These are phyloP conservation scores for Phoma sp. DNA, from an alignment of 2,329 filamentous ascomycete species.

Conservation along the genomic window DNA sequence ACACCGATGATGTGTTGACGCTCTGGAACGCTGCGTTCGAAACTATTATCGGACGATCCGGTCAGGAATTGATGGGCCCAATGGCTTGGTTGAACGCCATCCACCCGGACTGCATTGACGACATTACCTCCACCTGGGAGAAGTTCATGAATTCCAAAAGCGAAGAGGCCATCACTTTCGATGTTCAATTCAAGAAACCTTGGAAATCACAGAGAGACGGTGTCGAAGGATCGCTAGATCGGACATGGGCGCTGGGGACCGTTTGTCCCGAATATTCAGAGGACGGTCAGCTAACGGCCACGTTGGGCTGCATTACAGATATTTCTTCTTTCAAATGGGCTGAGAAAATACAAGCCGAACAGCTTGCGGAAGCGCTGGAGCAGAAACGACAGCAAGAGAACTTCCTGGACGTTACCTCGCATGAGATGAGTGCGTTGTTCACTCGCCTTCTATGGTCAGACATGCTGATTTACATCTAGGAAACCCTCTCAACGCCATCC, in stretches of 20 bases:
- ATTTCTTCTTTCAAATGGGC: conserved; percentile 87
- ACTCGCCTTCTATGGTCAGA: rapidly evolving
- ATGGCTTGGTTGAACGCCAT: conserved; percentile 74
- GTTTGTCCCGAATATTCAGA: conserved; percentile 73
- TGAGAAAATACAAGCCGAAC: conserved; percentile 75
- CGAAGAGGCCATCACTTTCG: conserved; percentile 64
- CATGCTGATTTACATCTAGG: neutral
- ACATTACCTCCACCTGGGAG: conserved; percentile 2
- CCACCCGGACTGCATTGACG: conserved; percentile 63
- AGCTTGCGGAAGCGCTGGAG: conserved; percentile 79
- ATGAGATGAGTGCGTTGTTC: conserved; percentile 65
- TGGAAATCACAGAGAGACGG: conserved; percentile 57
- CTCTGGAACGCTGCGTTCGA: conserved; percentile 80
- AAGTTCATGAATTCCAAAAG: conserved; percentile 1
- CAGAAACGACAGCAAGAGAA: conserved; percentile 80
- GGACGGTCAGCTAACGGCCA: conserved; percentile 69
- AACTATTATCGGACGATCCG: conserved; percentile 69
- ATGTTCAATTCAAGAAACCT: conserved; percentile 74
- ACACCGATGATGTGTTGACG: conserved; percentile 70
- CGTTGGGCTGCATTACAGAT: conserved; percentile 81
- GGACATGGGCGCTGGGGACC: conserved; percentile 78
- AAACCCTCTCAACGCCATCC: conserved; percentile 74
- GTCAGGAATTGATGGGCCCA: conserved; percentile 61
- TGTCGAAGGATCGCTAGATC: conserved; percentile 60
- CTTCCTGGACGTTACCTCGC: conserved; percentile 77